A percentile compares a stretch with the other conserved stretches of the same genome.
phyloP scores from a whole-genome alignment of 1,284 basidiomycete genomes.

The Spongiforma sp. region DNA sequence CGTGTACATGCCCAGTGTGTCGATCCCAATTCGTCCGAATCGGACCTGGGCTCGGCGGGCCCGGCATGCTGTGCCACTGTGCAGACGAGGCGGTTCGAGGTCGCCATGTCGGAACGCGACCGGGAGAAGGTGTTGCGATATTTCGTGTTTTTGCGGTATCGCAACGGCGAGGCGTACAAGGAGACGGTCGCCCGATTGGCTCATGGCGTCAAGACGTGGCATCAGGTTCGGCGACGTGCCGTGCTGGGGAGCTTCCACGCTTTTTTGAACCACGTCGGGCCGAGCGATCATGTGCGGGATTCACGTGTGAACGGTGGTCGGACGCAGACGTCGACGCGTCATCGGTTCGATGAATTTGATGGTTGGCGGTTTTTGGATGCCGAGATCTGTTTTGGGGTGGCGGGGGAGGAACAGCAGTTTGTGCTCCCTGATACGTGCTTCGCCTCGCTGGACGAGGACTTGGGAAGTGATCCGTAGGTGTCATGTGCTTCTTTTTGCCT shows the following conservation, averaged over 20 bases:
- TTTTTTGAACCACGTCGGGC: constrained; percentile 21
- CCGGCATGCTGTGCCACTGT: constrained; percentile 2
- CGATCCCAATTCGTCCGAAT: not conserved
- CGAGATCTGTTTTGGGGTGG: constrained; percentile 41
- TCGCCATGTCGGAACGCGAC: constrained; percentile 39
- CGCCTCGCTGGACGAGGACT: constrained; percentile 40
- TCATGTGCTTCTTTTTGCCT: not conserved
- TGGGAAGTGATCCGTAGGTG: constrained; percentile 33
- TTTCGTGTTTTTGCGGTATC: constrained; percentile 58
- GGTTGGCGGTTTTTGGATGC: constrained; percentile 38
- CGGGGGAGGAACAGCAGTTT: constrained; percentile 42
- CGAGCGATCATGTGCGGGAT: not conserved
- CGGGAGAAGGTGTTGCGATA: constrained; percentile 50
- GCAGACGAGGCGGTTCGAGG: constrained; percentile 24
- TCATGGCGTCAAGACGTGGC: constrained; percentile 25
- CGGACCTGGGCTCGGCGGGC: constrained; percentile 1
- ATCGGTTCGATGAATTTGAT: constrained; percentile 28
- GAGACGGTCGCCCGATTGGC: constrained; percentile 36
- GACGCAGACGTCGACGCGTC: not conserved
- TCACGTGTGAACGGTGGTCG: not conserved
- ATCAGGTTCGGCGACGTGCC: constrained; percentile 35
- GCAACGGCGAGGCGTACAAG: constrained; percentile 53
- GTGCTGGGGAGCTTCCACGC: constrained; percentile 33
- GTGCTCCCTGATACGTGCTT: constrained; percentile 43
- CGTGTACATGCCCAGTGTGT: constrained; percentile 13